A percentile compares a stretch with the other conserved stretches of the same genome.
Evolutionary conservation across 768 basidiomycete genomes (phyloP).

Genomic region (Dioszegia aurantiaca): DNA sequence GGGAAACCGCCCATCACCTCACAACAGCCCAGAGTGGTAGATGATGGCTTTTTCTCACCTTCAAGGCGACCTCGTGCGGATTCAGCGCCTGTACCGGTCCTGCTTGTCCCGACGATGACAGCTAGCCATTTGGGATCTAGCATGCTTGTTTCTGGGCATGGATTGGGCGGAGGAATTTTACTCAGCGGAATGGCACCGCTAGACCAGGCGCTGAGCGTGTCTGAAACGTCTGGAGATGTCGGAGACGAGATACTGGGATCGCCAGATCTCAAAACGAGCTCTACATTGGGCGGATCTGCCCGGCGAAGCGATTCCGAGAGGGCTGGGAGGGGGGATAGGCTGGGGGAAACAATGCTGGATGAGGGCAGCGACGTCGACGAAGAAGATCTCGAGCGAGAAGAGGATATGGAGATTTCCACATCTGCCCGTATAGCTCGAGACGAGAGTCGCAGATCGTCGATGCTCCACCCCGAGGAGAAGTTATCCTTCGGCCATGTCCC

Average conservation of each 20-base stretch:
- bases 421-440: constrained; percentile 1
- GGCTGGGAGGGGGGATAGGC: constrained; percentile 16
- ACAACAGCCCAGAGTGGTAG: constrained; percentile 19
- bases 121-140: constrained; percentile 12
- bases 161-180: constrained; percentile 18
- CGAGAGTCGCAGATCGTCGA: constrained; percentile 3
- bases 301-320: constrained; percentile 26
- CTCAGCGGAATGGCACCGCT: constrained; percentile 14
- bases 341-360: constrained; percentile 34
- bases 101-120: constrained; percentile 7
- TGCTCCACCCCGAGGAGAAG: background rate
- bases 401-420: constrained; percentile 4
- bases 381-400: constrained; percentile 27
- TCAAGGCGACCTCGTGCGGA: constrained; percentile 43
- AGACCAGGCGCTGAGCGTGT: constrained; percentile 27
- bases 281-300: constrained; percentile 20
- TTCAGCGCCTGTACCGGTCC: constrained; percentile 40
- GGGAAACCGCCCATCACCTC: constrained; percentile 17
- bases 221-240: constrained; percentile 28
- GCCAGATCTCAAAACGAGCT: constrained; percentile 5
- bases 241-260: constrained; percentile 7
- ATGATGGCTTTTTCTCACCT: constrained; percentile 38
- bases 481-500: constrained; percentile 29
- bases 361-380: constrained; percentile 47
- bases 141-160: constrained; percentile 28